Conservation (phyloP, 163 green algal species). For the Chlamydomonas reinhardtii region DNA sequence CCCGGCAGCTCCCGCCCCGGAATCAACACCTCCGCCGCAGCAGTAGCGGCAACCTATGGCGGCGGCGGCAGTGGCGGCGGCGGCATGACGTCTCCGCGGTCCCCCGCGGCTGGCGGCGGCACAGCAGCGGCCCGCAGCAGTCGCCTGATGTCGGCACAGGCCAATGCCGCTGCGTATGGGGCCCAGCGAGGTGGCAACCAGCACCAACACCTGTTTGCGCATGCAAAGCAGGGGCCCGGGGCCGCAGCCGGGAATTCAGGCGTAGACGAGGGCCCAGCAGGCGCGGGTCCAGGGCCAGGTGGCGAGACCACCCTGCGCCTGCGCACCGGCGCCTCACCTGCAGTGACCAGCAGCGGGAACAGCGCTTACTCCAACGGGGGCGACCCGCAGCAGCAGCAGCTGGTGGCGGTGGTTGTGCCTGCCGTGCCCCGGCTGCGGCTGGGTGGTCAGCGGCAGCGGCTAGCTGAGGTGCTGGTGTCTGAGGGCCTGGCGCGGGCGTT, state of each 20-base stretch:
- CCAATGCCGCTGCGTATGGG: not conserved
- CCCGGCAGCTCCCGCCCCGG: constrained; percentile 11
- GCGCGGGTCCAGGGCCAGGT: not conserved
- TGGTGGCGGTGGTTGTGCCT: no score
- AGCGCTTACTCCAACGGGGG: no score
- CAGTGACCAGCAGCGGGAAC: not conserved
- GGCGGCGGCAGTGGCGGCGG: not conserved
- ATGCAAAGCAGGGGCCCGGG: no score
- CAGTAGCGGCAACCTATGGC: not conserved
- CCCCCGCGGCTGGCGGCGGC: not conserved
- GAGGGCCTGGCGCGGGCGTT: constrained; percentile 3
- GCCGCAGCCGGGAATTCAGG: no score
- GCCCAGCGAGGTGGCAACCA: not conserved
- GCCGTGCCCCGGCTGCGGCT: constrained; percentile 6
- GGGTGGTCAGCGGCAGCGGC: not conserved
- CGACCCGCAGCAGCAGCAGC: no score
- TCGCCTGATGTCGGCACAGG: not conserved
- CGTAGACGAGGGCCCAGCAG: no score
- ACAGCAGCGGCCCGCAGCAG: not conserved
- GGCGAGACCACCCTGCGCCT: constrained; percentile 17
- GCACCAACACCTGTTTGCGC: no score
- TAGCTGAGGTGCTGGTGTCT: constrained; percentile 16
- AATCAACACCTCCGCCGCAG: not conserved
- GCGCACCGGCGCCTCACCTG: constrained; percentile 12
- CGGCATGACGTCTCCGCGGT: not conserved